These are phyloP conservation scores for Lycium barbarum DNA, from an alignment of 257 asterid genomes.

Conservation along the genomic window DNA sequence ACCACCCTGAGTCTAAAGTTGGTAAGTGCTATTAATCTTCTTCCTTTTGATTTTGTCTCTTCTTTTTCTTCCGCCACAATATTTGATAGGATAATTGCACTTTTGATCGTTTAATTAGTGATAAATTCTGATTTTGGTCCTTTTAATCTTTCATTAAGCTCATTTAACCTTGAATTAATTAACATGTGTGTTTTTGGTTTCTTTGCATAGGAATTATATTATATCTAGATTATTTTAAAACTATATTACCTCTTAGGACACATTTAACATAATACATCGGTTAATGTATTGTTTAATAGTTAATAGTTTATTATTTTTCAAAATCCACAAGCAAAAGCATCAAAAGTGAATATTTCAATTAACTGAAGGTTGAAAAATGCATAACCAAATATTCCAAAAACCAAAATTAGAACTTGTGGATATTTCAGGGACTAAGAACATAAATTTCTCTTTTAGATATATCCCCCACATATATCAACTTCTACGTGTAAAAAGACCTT, in stretches of 20 bases:
- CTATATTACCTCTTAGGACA: neutral
- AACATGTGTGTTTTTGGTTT: too few relatives aligned
- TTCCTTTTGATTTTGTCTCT: neutral
- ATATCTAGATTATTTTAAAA: neutral
- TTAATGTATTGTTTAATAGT: neutral
- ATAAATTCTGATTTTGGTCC: neutral
- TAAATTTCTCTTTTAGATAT: neutral
- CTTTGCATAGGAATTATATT: neutral
- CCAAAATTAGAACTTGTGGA: neutral
- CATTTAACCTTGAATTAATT: neutral
- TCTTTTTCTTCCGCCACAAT: neutral
- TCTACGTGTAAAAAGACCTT: neutral
- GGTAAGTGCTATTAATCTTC: conserved; percentile 51
- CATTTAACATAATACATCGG: neutral
- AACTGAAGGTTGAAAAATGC: neutral
- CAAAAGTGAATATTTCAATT: neutral
- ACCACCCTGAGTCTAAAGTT: conserved; percentile 63
- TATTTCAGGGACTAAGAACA: neutral
- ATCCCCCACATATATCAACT: neutral
- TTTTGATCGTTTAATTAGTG: neutral
- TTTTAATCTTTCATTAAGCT: neutral
- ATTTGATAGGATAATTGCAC: neutral
- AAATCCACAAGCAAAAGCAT: neutral
- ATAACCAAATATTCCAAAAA: neutral
- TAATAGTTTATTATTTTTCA: neutral